A percentile compares a stretch with the other conserved stretches of the same genome.
phyloP scores from a whole-genome alignment of 257 asterid species.

The Solanum sejunctum region DNA sequence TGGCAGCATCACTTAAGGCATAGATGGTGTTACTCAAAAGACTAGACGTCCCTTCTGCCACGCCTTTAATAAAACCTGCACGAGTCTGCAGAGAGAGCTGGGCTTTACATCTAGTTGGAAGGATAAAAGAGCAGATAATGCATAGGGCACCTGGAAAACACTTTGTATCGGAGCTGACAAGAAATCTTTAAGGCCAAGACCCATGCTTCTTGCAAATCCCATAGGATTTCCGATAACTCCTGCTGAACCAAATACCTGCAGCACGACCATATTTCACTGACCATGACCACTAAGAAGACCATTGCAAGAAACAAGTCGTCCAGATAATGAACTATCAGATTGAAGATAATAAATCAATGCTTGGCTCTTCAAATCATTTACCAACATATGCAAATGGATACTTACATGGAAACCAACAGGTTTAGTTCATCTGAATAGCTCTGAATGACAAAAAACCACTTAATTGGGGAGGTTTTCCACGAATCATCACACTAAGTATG shows the following conservation, averaged over 20 bases:
- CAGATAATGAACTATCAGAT: neutral
- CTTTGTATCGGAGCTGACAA: slow-evolving; percentile 82
- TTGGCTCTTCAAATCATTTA: neutral
- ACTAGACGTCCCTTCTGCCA: slow-evolving; percentile 97
- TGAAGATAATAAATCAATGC: neutral
- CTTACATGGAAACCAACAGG: neutral
- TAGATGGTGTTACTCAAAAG: slow-evolving; percentile 87
- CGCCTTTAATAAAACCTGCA: slow-evolving; percentile 76
- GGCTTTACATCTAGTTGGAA: neutral
- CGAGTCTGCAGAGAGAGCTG: slow-evolving; percentile 63
- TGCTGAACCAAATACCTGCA: slow-evolving; percentile 95
- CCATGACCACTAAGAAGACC: neutral
- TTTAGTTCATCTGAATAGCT: neutral
- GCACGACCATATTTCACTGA: neutral
- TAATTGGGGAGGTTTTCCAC: neutral
- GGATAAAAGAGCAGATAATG: neutral
- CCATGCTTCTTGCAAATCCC: slow-evolving; percentile 89
- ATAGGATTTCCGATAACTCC: slow-evolving; percentile 95
- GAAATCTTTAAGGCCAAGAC: slow-evolving; percentile 90
- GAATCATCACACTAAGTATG: neutral
- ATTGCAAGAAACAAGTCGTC: neutral
- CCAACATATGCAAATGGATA: neutral
- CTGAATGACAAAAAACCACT: neutral
- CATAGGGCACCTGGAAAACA: slow-evolving; percentile 55
- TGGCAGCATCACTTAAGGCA: slow-evolving; percentile 95